phyloP scores from a whole-genome alignment of 441 rosid genomes.

The Croton setiger region DNA sequence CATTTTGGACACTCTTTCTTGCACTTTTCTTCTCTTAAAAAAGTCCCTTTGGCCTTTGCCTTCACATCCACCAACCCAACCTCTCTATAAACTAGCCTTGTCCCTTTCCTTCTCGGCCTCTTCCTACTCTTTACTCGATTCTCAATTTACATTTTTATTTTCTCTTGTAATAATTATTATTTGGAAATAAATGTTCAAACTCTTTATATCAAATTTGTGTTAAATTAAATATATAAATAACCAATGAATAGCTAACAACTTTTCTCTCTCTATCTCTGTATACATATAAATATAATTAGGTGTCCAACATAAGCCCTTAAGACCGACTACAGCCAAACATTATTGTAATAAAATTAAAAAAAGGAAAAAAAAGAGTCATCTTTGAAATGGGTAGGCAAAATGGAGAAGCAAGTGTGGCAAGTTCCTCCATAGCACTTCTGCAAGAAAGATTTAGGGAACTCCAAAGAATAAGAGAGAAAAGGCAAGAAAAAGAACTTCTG shows the following conservation, averaged over 20 bases:
- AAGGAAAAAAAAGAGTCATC: not conserved
- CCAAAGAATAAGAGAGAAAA: conserved; percentile 54
- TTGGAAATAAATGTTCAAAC: too few relatives aligned
- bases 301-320: not conserved
- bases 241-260: not conserved
- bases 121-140: conserved; percentile 31
- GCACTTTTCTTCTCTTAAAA: conserved; percentile 23
- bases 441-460: conserved; percentile 63
- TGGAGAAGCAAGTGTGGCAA: conserved; percentile 36
- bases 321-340: conserved; percentile 1
- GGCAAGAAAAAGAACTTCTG: conserved; percentile 51
- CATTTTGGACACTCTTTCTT: conserved; percentile 34
- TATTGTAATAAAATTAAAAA: not conserved
- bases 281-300: conserved; percentile 28
- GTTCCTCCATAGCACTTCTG: conserved; percentile 63
- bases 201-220: too few relatives aligned
- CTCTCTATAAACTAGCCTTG: conserved; percentile 26
- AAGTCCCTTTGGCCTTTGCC: conserved; percentile 50
- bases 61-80: conserved; percentile 42
- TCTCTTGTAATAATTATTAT: too few relatives aligned
- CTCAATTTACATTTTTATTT: conserved; percentile 19
- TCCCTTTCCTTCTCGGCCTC: conserved; percentile 45
- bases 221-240: not conserved
- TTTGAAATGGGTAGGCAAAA: conserved; percentile 45
- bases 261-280: conserved; percentile 3